Base-by-base conservation (phyloP, 441 rosid genomes). In the Dalechampia spathulata region DNA sequence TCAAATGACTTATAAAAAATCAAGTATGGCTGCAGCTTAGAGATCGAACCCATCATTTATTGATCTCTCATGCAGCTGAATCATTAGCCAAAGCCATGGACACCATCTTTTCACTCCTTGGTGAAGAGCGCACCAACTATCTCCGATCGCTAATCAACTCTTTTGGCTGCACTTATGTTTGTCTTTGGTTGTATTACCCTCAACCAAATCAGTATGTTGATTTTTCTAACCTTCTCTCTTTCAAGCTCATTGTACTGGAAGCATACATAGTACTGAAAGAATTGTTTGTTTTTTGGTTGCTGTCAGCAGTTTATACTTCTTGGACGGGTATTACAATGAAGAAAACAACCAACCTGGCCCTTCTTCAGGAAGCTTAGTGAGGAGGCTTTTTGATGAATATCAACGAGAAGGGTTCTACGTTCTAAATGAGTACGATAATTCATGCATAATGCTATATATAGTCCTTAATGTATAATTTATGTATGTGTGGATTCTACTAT, bases 101-200 rank as follows among this genome's bases (percentile, higher is more conserved):
- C 55, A 60, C 80, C 40, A 55, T 76, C 52, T 85, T 91, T 75
- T 34, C 62, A 4, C 70, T 54, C 13, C 61, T 46, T 16, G 71
- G 62, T 23, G 71, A 71, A 56, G 69, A 61, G 36, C 85, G 90
- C 1, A 45, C 72, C 52, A 68, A 55, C 51, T 55, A 78, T 60
- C 72, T 91, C 61, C 81, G 60, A 5, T 52, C 71, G 22, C 53
- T 88, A 25, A 71, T 77, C 71, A 84, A 73, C 38, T 64, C 75
- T 1, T 68, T 69, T 7, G 73, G 81, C 47, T 72, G 79, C 70
- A 57, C 74, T 58, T 88, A 91, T 74, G 67, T 84, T 45, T 88
- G 91, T 65, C 75, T 91, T 22, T 88, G 98, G 96, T 80, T 84
- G 0, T 77, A 74, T 54, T 34, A 60, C 12, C 64, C 76, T 52